Evolutionary conservation across 768 basidiomycete genomes (phyloP).

Genomic region (Lentinula sp.): DNA sequence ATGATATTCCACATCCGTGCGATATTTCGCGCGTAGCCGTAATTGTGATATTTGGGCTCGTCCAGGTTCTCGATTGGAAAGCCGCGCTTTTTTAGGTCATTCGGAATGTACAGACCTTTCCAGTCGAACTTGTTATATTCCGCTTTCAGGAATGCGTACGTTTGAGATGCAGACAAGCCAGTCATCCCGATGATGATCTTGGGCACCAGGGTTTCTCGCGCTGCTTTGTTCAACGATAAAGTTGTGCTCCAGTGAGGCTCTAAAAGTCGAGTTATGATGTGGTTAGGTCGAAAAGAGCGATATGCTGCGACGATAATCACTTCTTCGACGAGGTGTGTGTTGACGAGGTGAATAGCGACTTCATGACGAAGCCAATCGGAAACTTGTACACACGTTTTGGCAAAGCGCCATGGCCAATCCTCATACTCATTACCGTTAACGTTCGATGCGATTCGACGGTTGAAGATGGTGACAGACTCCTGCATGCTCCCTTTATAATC

Average conservation of each 20-base stretch:
- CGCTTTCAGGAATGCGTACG: slow-evolving; percentile 14
- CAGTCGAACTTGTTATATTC: slow-evolving; percentile 20
- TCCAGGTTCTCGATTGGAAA: slow-evolving; percentile 20
- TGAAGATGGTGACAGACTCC: slow-evolving; percentile 22
- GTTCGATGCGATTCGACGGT: slow-evolving; percentile 14
- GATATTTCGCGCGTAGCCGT: slow-evolving; percentile 21
- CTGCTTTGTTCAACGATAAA: slow-evolving; percentile 21
- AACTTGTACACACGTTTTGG: slow-evolving; percentile 22
- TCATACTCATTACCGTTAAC: slow-evolving; percentile 7
- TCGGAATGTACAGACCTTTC: slow-evolving; percentile 18
- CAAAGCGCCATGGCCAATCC: slow-evolving; percentile 28
- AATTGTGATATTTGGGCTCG: slow-evolving; percentile 22
- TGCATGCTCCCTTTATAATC: slow-evolving; percentile 22
- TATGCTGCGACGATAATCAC: slow-evolving; percentile 23
- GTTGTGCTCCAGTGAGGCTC: slow-evolving; percentile 23
- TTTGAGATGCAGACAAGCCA: slow-evolving; percentile 13
- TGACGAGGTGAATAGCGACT: slow-evolving; percentile 19
- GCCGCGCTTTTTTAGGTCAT: slow-evolving; percentile 21
- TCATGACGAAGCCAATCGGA: slow-evolving; percentile 25
- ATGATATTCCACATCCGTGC: slow-evolving; percentile 19
- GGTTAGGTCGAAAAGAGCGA: slow-evolving; percentile 16
- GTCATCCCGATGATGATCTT: slow-evolving; percentile 16
- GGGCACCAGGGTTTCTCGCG: slow-evolving; percentile 20
- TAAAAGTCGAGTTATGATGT: slow-evolving; percentile 21
- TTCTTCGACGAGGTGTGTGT: slow-evolving; percentile 25